Evolutionary conservation across 2,329 filamentous ascomycete genomes (phyloP).

Genomic region (Paecilomyces variotii): DNA sequence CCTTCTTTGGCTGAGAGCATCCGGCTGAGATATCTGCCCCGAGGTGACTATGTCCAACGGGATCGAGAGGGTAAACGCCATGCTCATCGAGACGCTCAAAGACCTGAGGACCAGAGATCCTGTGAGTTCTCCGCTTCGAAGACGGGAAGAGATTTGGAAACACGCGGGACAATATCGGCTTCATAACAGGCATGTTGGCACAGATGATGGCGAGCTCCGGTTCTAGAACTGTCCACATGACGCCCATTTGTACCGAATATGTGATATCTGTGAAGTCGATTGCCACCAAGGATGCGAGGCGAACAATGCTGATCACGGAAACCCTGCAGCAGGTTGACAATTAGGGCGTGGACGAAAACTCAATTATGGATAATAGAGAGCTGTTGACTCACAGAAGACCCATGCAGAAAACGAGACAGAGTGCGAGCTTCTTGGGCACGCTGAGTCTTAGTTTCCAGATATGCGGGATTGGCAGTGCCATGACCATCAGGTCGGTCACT

Average conservation of each 20-base stretch:
- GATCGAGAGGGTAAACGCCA: background rate
- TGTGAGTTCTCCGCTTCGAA: background rate
- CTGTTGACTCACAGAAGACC: slow-evolving; percentile 1
- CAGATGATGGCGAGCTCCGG: background rate
- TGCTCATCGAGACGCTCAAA: background rate
- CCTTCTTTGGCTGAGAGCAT: background rate
- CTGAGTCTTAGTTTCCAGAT: slow-evolving; percentile 1
- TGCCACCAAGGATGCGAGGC: background rate
- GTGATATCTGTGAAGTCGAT: background rate
- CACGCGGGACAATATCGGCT: background rate
- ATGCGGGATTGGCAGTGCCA: slow-evolving; percentile 1
- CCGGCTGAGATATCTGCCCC: background rate
- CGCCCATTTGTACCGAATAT: background rate
- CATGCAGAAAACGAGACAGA: background rate
- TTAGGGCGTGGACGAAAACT: background rate
- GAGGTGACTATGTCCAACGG: background rate
- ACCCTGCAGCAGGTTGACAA: background rate
- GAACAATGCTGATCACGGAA: background rate
- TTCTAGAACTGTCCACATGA: background rate
- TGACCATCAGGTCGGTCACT: background rate
- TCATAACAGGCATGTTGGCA: background rate
- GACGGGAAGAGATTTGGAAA: background rate
- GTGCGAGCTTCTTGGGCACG: background rate
- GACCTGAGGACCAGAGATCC: background rate
- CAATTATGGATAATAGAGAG: background rate